phyloP scores from a whole-genome alignment of 1,284 basidiomycete species.

The Puccinia horiana region DNA sequence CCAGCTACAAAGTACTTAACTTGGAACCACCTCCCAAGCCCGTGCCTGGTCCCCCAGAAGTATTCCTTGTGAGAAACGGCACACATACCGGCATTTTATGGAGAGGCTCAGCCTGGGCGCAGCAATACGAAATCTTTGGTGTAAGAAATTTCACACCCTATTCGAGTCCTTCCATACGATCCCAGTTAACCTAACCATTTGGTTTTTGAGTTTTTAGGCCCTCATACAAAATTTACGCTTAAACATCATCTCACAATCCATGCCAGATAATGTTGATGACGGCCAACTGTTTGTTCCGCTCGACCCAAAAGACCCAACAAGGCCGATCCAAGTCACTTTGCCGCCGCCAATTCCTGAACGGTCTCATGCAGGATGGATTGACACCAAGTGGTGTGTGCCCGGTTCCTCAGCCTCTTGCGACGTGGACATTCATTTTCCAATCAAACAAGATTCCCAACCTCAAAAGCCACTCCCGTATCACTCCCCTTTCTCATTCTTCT shows the following conservation, averaged over 20 bases:
- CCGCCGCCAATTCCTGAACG: not conserved
- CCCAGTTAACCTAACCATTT: not conserved
- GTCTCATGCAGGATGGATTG: slow-evolving; percentile 32
- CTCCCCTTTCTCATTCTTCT: not conserved
- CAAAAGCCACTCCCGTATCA: not conserved
- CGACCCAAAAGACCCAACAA: slow-evolving; percentile 33
- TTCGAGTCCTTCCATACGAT: not conserved
- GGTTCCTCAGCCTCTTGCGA: not conserved
- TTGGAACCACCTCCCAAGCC: slow-evolving; percentile 37
- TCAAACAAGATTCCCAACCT: not conserved
- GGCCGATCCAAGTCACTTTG: not conserved
- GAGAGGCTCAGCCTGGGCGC: slow-evolving; percentile 45
- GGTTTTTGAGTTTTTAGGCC: not conserved
- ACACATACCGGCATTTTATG: slow-evolving; percentile 34
- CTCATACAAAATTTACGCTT: not conserved
- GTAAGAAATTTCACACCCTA: not conserved
- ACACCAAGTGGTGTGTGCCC: slow-evolving; percentile 28
- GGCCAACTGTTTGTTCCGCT: slow-evolving; percentile 37
- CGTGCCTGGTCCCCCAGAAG: slow-evolving; percentile 22
- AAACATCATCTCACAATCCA: slow-evolving; percentile 13
- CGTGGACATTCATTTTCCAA: not conserved
- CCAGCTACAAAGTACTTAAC: slow-evolving; percentile 18
- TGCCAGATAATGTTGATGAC: slow-evolving; percentile 35
- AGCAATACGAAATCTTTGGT: slow-evolving; percentile 34
- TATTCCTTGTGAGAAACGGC: slow-evolving; percentile 38